Evolutionary conservation across 192 early-diverging fungal genomes (phyloP).

Genomic region (Coemansia javaensis): DNA sequence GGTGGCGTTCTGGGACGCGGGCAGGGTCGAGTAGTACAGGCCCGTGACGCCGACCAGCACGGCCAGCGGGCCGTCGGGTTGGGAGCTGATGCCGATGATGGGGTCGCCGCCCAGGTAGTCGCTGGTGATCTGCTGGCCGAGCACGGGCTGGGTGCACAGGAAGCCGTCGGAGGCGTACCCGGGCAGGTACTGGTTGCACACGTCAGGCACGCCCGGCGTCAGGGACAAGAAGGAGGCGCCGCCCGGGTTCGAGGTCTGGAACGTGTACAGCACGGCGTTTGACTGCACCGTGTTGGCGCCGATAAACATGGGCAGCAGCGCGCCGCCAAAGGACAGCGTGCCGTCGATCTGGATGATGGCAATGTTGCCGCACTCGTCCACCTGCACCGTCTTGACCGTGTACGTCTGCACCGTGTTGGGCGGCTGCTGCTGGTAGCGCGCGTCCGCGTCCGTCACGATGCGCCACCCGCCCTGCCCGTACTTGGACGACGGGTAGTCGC

Average conservation of each 20-base stretch:
- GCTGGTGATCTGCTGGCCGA: slow-evolving; percentile 18
- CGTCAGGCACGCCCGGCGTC: slow-evolving; percentile 9
- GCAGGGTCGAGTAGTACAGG: slow-evolving; percentile 29
- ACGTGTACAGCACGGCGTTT: slow-evolving; percentile 13
- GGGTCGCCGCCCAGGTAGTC: slow-evolving; percentile 44
- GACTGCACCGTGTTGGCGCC: slow-evolving; percentile 4
- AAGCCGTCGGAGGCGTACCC: slow-evolving; percentile 10
- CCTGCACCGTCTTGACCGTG: slow-evolving; percentile 12
- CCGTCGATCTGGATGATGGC: slow-evolving; percentile 27
- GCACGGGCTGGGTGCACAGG: slow-evolving; percentile 34
- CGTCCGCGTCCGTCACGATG: slow-evolving; percentile 16
- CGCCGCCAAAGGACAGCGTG: slow-evolving; percentile 10
- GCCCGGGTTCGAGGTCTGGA: slow-evolving; percentile 14
- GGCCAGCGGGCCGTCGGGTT: slow-evolving; percentile 10
- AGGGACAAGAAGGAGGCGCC: slow-evolving; percentile 23
- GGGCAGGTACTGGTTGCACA: slow-evolving; percentile 16
- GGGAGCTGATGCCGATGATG: slow-evolving; percentile 30
- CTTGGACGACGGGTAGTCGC: slow-evolving; percentile 10
- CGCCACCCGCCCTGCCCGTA: slow-evolving; percentile 34
- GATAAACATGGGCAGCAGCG: slow-evolving; percentile 19
- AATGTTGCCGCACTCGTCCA: slow-evolving; percentile 30
- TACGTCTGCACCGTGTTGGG: slow-evolving; percentile 2
- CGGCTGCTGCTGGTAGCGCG: slow-evolving; percentile 17
- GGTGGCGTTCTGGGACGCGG: slow-evolving; percentile 11
- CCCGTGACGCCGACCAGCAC: slow-evolving; percentile 39